These are phyloP conservation scores for Clavariopsis aquatica DNA, from an alignment of 495 filamentous ascomycete species.

Conservation along the genomic window DNA sequence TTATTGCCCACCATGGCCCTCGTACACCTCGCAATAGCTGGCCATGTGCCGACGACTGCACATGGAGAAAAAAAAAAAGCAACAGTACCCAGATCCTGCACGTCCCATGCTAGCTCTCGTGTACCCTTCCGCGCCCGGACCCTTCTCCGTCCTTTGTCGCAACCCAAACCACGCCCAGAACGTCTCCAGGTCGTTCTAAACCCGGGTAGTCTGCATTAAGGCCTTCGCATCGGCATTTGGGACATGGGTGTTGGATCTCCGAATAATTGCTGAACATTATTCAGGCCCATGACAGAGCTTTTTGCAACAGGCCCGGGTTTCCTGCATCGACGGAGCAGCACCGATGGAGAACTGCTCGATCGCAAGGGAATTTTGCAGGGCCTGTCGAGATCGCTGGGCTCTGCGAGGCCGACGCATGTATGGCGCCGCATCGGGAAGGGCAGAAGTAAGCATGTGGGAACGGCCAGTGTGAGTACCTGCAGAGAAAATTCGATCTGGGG, in stretches of 20 bases:
- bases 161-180: background rate
- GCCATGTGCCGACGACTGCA: no score
- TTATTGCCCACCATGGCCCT: no score
- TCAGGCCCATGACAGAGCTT: no score
- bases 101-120: no score
- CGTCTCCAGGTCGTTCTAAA: no score
- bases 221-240: background rate
- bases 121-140: no score
- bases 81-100: no score
- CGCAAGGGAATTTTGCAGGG: background rate
- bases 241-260: no score
- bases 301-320: background rate
- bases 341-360: background rate
- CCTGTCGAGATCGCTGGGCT: background rate
- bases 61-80: no score
- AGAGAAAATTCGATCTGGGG: background rate
- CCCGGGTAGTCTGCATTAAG: background rate
- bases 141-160: background rate
- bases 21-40: no score
- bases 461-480: background rate
- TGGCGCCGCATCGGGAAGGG: background rate
- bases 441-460: no score
- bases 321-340: background rate
- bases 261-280: no score
- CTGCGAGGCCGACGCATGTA: background rate